Evolutionary conservation across 2,329 filamentous ascomycete genomes (phyloP), one percentile per base, ranked within the genome.

Genomic region (Laburnicola sp.): DNA sequence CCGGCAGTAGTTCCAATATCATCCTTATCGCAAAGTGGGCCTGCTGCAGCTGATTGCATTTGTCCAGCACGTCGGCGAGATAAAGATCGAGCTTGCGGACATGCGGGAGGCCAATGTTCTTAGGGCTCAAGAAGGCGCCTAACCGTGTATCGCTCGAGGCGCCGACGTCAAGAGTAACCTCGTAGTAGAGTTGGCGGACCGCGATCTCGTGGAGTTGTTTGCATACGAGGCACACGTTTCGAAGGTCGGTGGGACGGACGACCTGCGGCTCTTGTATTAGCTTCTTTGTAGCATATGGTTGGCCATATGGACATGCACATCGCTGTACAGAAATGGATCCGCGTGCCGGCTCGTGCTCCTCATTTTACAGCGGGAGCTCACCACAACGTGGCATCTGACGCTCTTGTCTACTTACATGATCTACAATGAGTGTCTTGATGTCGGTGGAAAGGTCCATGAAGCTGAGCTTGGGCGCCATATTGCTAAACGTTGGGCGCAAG

Each of bases 21-120:
- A 80, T 76, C 38, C 77, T 74, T 21, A 76, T 74, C 0, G 75
- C 74, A 47, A 80, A 77, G 47, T 77, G 70, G 34, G 76, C 77
- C 54, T 77, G 76, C 48, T 75, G 70, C 45, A 75, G 53, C 59
- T 75, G 72, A 16, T 76, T 75, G 61, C 73, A 76, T 45, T 75
- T 73, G 51, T 79, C 75, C 32, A 67, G 50, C 11, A 76, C 65
- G 40, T 75, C 71, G 22, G 75, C 75, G 6, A 78, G 71, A 54
- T 79, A 76, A 23, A 80, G 67, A 34, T 77, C 73, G 8, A 80
- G 61, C 60, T 76, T 74, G 32, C 75, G 68, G 25, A 80, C 72
- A 57, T 78, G 67, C 43, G 67, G 64, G n/a, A 80, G 69, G 45
- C 78, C 78, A 30, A 75, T 76, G 58, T 80, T 80, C 46, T 66